These are phyloP conservation scores for Schizosaccharomyces cryophilus DNA, from an alignment of 805 yeast species.

Conservation along the genomic window DNA sequence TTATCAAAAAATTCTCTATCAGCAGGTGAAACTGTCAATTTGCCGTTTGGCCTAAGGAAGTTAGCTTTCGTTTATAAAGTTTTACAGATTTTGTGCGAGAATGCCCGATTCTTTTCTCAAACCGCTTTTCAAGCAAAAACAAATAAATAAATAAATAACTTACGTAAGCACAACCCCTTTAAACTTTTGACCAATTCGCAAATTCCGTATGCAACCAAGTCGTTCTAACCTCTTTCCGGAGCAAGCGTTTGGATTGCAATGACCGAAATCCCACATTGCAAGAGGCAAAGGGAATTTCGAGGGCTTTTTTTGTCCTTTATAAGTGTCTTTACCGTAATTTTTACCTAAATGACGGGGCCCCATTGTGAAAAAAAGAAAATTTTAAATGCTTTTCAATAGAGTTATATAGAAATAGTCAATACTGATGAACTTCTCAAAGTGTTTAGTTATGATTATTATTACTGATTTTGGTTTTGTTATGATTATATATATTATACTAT, in stretches of 20 bases:
- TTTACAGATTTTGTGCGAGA: neutral
- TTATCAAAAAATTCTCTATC: slow-evolving; percentile 55
- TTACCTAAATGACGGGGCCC: neutral
- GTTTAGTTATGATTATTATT: no score
- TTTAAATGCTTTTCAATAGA: no score
- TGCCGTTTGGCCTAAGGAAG: slow-evolving; percentile 44
- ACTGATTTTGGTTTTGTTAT: no score
- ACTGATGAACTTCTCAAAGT: no score
- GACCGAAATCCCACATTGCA: slow-evolving; percentile 55
- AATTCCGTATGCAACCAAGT: slow-evolving; percentile 50
- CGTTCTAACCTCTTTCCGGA: slow-evolving; percentile 85
- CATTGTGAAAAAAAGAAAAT: neutral
- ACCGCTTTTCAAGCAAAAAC: neutral
- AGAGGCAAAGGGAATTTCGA: neutral
- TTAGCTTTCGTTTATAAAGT: neutral
- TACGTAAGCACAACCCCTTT: slow-evolving; percentile 64
- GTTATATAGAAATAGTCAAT: no score
- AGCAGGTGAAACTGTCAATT: slow-evolving; percentile 67
- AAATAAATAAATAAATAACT: slow-evolving; percentile 4
- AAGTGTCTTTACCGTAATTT: neutral
- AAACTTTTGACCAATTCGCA: slow-evolving; percentile 83
- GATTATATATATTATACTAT: no score
- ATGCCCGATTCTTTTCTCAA: neutral
- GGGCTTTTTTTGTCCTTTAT: neutral
- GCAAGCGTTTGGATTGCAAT: slow-evolving; percentile 94